Conservation (phyloP, 2,329 filamentous ascomycete species). For the Aureobasidium sp. region DNA sequence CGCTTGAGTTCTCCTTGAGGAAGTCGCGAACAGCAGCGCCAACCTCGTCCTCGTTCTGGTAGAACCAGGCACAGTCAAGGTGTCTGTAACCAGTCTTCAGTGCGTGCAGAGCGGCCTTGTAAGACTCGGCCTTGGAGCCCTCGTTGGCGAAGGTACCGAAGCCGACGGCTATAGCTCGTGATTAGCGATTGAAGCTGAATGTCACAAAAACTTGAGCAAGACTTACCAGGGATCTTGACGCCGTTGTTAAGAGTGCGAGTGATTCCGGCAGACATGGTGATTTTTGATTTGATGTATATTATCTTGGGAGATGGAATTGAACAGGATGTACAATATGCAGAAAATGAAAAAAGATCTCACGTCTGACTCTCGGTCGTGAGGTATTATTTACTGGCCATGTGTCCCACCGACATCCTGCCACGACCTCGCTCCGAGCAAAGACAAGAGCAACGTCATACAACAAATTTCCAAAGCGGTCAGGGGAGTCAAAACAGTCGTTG, state of each 20-base stretch:
- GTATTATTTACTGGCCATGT: conserved; percentile 11
- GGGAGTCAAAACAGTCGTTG: conserved; percentile 12
- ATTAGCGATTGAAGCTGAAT: not conserved
- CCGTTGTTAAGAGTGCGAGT: conserved; percentile 50
- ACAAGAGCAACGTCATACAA: conserved; percentile 13
- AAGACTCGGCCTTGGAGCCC: conserved; percentile 52
- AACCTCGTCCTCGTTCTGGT: conserved; percentile 48
- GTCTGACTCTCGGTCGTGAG: not conserved
- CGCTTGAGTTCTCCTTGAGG: conserved; percentile 39
- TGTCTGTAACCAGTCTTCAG: conserved; percentile 47
- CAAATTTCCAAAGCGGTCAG: conserved; percentile 11
- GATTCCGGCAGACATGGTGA: conserved; percentile 49
- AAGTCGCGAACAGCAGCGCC: conserved; percentile 49
- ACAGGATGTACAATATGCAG: not conserved
- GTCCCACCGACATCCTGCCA: conserved; percentile 10
- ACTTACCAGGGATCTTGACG: conserved; percentile 47
- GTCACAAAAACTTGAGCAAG: not conserved
- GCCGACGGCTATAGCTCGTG: conserved; percentile 40
- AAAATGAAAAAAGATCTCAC: conserved; percentile 2
- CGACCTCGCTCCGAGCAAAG: conserved; percentile 12
- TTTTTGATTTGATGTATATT: conserved; percentile 1
- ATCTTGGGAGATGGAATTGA: not conserved
- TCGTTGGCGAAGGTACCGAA: conserved; percentile 64
- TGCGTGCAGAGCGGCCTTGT: conserved; percentile 46
- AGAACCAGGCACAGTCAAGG: conserved; percentile 51